These are phyloP conservation scores for Thielaviopsis cerberus DNA, from an alignment of 2,329 filamentous ascomycete genomes.

Conservation along the genomic window DNA sequence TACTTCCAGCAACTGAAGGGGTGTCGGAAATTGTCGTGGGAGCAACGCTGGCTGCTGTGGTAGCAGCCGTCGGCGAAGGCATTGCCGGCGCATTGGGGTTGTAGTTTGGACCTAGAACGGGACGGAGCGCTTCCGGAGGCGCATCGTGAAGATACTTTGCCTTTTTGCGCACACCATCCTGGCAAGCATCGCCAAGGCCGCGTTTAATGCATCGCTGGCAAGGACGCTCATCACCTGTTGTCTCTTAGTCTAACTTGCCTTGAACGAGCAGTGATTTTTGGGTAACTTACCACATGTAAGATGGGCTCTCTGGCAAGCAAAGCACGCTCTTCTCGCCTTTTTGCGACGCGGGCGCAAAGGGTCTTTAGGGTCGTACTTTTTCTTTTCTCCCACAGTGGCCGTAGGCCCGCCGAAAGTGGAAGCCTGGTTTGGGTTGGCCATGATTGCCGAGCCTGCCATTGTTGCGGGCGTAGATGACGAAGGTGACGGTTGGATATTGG, in stretches of 20 bases:
- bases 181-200: slow-evolving; percentile 73
- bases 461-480: slow-evolving; percentile 20
- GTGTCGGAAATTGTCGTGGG: slow-evolving; percentile 29
- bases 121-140: slow-evolving; percentile 69
- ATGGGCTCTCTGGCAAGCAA: slow-evolving; percentile 91
- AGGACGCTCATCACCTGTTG: slow-evolving; percentile 75
- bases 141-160: slow-evolving; percentile 97
- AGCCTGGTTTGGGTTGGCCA: slow-evolving; percentile 27
- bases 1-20: slow-evolving; percentile 22
- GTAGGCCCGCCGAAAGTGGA: slow-evolving; percentile 23
- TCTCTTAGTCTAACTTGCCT: slow-evolving; percentile 2
- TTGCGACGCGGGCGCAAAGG: slow-evolving; percentile 76
- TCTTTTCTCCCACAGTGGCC: slow-evolving; percentile 36
- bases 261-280: slow-evolving; percentile 1
- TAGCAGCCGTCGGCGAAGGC: slow-evolving; percentile 13
- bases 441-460: slow-evolving; percentile 34
- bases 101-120: slow-evolving; percentile 58
- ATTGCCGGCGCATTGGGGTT: slow-evolving; percentile 32
- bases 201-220: slow-evolving; percentile 90
- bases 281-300: slow-evolving; percentile 76
- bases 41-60: neutral
- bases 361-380: slow-evolving; percentile 70
- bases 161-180: slow-evolving; percentile 95
- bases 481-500: neutral
- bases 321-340: slow-evolving; percentile 89